phyloP scores from a whole-genome alignment of 2,329 filamentous ascomycete genomes.

The Cladophialophora carrionii region DNA sequence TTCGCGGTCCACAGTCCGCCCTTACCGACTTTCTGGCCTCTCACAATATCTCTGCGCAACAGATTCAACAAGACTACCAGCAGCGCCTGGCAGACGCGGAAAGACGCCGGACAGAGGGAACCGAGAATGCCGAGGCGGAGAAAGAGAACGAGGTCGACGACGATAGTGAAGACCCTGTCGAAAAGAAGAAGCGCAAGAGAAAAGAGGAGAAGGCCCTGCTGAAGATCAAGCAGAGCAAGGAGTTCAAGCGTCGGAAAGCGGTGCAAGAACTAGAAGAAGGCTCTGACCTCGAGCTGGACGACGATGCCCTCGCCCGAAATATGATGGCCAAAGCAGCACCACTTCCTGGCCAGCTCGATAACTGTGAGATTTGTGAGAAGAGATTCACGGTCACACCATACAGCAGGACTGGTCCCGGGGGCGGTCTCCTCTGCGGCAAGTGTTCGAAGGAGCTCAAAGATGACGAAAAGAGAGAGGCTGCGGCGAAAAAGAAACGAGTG shows the following conservation, averaged over 20 bases:
- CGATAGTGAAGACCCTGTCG: conserved; percentile 46
- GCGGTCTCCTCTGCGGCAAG: conserved; percentile 79
- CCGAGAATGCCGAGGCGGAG: conserved; percentile 45
- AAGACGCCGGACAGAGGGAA: conserved; percentile 41
- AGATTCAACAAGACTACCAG: conserved; percentile 64
- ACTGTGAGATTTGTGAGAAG: conserved; percentile 82
- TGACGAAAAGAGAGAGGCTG: conserved; percentile 66
- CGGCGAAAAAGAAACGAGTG: conserved; percentile 57
- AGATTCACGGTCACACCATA: conserved; percentile 93
- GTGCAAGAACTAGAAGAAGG: conserved; percentile 46
- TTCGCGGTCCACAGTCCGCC: conserved; percentile 66
- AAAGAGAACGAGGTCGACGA: conserved; percentile 41
- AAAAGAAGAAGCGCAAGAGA: conserved; percentile 61
- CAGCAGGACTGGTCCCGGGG: conserved; percentile 77
- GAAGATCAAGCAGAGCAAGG: conserved; percentile 57
- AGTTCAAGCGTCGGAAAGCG: conserved; percentile 52
- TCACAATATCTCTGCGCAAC: conserved; percentile 67
- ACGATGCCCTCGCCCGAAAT: conserved; percentile 51
- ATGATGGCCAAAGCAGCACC: conserved; percentile 62
- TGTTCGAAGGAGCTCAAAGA: conserved; percentile 77
- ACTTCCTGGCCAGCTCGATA: conserved; percentile 81
- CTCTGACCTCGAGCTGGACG: conserved; percentile 43
- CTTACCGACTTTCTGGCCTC: conserved; percentile 70
- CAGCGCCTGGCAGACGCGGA: conserved; percentile 57
- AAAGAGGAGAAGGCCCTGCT: conserved; percentile 52